Conservation (phyloP, 257 asterid genomes). For the Forsythia suspensa region DNA sequence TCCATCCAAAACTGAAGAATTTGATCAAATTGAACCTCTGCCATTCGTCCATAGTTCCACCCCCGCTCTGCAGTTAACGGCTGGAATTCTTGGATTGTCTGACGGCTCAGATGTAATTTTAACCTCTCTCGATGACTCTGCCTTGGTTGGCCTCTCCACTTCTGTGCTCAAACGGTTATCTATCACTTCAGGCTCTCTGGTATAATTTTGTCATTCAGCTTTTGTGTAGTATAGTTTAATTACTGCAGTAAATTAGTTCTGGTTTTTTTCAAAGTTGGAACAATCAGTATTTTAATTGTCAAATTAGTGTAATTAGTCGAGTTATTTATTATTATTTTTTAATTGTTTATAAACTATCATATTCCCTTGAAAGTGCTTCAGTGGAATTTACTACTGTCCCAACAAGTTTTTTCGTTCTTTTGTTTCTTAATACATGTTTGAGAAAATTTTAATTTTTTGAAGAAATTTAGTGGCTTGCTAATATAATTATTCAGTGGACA, state of each 20-base stretch:
- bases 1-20: constrained; percentile 22
- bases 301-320: not conserved
- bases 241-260: not conserved
- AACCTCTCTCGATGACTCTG: constrained; percentile 49
- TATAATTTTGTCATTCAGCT: constrained; percentile 20
- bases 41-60: constrained; percentile 17
- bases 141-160: constrained; percentile 72
- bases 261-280: not conserved
- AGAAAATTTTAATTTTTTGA: not conserved
- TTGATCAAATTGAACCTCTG: constrained; percentile 18
- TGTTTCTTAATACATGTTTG: too few relatives aligned
- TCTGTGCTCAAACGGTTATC: constrained; percentile 67
- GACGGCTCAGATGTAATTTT: constrained; percentile 29
- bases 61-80: constrained; percentile 43
- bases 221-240: not conserved
- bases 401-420: not conserved
- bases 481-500: not conserved
- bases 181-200: constrained; percentile 88
- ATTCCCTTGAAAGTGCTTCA: not conserved
- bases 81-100: constrained; percentile 61
- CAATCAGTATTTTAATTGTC: not conserved
- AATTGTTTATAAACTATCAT: not conserved
- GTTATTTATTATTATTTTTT: not conserved
- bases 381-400: not conserved
- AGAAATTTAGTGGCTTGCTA: not conserved